Evolutionary conservation across 345 rosid genomes (phyloP), one percentile per base, ranked within the genome.

Genomic region (Limnanthes douglasii): DNA sequence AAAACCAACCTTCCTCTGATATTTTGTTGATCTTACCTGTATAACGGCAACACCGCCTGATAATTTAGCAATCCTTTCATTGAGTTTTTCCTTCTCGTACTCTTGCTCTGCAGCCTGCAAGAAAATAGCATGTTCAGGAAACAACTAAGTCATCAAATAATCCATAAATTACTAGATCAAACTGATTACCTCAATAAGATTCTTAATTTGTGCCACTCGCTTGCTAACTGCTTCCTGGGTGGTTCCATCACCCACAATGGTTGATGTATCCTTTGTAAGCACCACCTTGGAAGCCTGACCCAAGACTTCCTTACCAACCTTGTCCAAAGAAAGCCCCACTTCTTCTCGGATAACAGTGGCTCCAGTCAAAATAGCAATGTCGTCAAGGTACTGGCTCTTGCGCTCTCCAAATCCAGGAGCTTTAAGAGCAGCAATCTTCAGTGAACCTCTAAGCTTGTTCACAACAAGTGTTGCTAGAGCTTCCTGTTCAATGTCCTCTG

Each of bases 401-500:
- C 93, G 74, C 56, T 85, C 86, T 21, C 93, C 96, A 57, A 85
- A 85, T 15, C 93, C 96, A 50, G 93, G 93, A 55, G 93, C 96
- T 54, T 85, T 85, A 15, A 85, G 69, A 39, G 90, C 96, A 35
- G 93, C 96, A 56, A 80, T 68, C 54, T 81, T 86, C 38, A 86
- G 41, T 19, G 94, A 37, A 11, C 96, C 94, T 55, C 94, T 73
- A 40, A 86, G 80, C 50, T 77, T 86, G 54, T 77, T 86, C 28
- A 80, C 90, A 34, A 80, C 94, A 54, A 85, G 86, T 43, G 96
- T 85, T 3, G 96, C 96, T 26, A 81, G 57, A 6, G 96, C 86
- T 61, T 86, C 94, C 51, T 86, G 96, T 45, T 86, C 96, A 14
- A 86, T 86, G 53, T 86, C 96, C 58, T 86, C 96, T 4, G 94